Percentiles rank a stretch among this genome's conserved stretches.
Conservation (phyloP, 75 land plant species). For the Gnetum montanum region DNA sequence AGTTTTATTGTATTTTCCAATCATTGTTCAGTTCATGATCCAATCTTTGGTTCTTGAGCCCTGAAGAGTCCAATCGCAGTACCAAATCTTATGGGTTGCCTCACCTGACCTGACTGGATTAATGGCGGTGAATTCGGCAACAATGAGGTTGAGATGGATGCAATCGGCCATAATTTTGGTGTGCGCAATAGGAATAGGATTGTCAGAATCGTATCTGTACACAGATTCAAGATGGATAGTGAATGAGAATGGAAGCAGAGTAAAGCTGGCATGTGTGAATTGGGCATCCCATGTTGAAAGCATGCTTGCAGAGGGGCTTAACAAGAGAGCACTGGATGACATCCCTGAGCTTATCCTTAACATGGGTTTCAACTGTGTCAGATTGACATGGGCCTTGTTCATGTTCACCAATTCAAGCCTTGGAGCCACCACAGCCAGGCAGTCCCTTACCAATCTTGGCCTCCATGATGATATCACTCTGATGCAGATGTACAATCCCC, state of each 20-base stretch:
- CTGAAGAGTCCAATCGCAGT: too few relatives aligned
- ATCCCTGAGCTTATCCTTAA: constrained; percentile 34
- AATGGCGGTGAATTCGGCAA: too few relatives aligned
- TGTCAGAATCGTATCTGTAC: too few relatives aligned
- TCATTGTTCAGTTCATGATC: too few relatives aligned
- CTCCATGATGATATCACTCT: too few relatives aligned
- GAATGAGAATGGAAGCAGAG: constrained; percentile 53
- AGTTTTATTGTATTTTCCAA: too few relatives aligned
- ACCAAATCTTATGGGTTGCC: too few relatives aligned
- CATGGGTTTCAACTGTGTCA: constrained; percentile 80
- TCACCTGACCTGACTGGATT: too few relatives aligned
- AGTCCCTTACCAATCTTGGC: constrained; percentile 28
- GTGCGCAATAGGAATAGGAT: too few relatives aligned
- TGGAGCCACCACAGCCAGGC: constrained; percentile 28
- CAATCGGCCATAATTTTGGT: too few relatives aligned
- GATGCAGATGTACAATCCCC: constrained; percentile 24
- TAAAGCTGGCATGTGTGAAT: constrained; percentile 80
- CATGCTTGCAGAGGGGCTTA: constrained; percentile 70
- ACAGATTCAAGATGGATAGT: constrained; percentile 78
- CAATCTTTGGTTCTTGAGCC: too few relatives aligned
- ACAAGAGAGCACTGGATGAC: constrained; percentile 47
- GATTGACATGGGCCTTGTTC: constrained; percentile 63
- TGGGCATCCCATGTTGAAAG: constrained; percentile 68
- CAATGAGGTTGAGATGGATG: too few relatives aligned
- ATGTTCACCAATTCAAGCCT: constrained; percentile 33